Conservation (phyloP, 202 grass and related monocot species). For the Bolboschoenoplectus hybrid region DNA sequence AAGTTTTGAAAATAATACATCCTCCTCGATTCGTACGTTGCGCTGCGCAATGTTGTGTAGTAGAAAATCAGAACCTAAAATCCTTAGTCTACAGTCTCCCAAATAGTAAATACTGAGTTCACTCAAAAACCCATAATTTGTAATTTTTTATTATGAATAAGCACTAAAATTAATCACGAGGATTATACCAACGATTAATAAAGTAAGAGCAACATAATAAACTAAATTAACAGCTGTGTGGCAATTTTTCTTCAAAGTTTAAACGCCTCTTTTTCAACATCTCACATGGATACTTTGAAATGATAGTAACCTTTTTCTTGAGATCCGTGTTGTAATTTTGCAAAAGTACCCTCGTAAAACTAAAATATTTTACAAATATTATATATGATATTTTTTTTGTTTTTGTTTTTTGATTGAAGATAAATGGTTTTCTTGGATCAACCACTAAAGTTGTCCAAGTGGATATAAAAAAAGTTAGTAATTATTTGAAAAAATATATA, state of each 20-base stretch:
- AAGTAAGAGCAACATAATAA: no score
- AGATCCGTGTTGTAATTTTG: slow-evolving; percentile 8
- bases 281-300: not conserved
- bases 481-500: not conserved
- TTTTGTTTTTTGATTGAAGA: not conserved
- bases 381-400: no score
- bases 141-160: no score
- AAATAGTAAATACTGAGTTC: no score
- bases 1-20: no score
- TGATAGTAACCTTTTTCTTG: not conserved
- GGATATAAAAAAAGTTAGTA: not conserved
- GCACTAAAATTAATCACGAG: no score
- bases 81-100: no score
- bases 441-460: not conserved
- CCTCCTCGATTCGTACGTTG: no score
- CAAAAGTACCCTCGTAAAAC: not conserved
- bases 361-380: not conserved
- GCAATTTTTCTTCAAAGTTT: not conserved
- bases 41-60: no score
- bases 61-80: no score
- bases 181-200: no score
- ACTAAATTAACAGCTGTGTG: not conserved
- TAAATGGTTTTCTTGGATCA: not conserved
- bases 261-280: not conserved
- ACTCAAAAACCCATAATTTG: no score